Evolutionary conservation across 2,329 filamentous ascomycete species (phyloP), one percentile per base, ranked within the genome.

Genomic region (Aspergillus sergii): DNA sequence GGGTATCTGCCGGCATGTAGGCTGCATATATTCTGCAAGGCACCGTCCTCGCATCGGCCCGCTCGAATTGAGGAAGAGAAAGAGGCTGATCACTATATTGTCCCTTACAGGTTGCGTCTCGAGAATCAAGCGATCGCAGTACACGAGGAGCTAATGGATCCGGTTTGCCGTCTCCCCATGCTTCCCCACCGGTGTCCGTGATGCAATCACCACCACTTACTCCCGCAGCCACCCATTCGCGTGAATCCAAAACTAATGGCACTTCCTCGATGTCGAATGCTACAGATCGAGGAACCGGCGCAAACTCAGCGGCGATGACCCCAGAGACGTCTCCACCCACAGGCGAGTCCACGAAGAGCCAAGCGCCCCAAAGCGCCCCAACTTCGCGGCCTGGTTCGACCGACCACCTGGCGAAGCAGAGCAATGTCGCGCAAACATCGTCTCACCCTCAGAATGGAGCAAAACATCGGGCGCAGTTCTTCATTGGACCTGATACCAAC

Each of bases 171-270:
- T 93, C 90, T 62, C 89, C 90, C 34, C 85, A 84, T 74, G 82
- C 88, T 46, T 91, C 89, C 67, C 90, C 91, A 64, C 85, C 86
- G 64, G 81, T 86, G 51, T 88, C 89, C 63, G 87, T 90, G 62
- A 86, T 96, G 80, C 91, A 94, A 70, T 96, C 94, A 12, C 94
- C 94, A 68, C 93, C 93, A 48, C 85, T 98, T 58, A 97, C 94
- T 14, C 94, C 94, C 21, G 89, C 93, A 60, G 93, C 89, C 58
- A 94, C 92, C 50, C 82, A 83, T 67, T 87, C 86, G 59, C 82
- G 83, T 69, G 88, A 88, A 73, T 82, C 72, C 58, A 76, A 75
- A 68, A 67, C 71, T 61, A 75, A 69, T 57, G 74, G 76, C 62
- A 72, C 69, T 59, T 74, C 73, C 54, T 73, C 73, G 43, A 72